Evolutionary conservation across 257 asterid genomes (phyloP), one percentile per base, ranked within the genome.

Genomic region (Solanum paucissectum): DNA sequence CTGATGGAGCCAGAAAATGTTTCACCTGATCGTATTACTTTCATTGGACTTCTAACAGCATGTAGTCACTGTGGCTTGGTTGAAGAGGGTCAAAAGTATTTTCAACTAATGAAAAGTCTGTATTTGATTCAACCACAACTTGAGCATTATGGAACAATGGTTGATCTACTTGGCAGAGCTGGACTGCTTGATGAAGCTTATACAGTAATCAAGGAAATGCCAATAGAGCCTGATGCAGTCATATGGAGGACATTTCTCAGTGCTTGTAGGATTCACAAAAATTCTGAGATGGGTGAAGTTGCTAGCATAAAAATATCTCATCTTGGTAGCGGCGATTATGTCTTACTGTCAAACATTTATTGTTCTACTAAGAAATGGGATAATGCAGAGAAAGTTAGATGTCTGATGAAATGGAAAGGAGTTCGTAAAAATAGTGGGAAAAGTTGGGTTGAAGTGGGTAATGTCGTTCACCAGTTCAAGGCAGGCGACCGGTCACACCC

Each of bases 61-160:
- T 95, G 95, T 86, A 93, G 95, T 90, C 98, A 94, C 84, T 87
- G 92, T 81, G 98, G 98, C 73, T 91, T 92, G 76, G 94, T 96
- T 73, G 94, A 92, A 86, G 86, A 94, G 92, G 98, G 98, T 49
- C 93, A 87, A 13, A 83, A 77, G 66, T 92, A 93, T 87, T 96
- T 95, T 73, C 84, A 92, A 89, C 86, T 91, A 37, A 95, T 96
- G 98, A 90, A 91, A 91, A 92, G 71, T 36, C 36, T 27, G 12
- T 94, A 87, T 88, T 90, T 87, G 33, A 92, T 95, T 77, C 89
- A 83, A 85, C 98, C 98, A 27, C 93, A 95, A 83, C 93, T 94
- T 79, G 98, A 93, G 93, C 98, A 96, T 84, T 95, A 93, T 82
- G 98, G 98, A 44, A 93, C 98, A 58, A 94, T 94, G 98, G 93